Percentiles rank a stretch among this genome's conserved stretches.
Evolutionary conservation across 1,139 yeast species (phyloP).

Genomic region (Lipomyces yarrowii): DNA sequence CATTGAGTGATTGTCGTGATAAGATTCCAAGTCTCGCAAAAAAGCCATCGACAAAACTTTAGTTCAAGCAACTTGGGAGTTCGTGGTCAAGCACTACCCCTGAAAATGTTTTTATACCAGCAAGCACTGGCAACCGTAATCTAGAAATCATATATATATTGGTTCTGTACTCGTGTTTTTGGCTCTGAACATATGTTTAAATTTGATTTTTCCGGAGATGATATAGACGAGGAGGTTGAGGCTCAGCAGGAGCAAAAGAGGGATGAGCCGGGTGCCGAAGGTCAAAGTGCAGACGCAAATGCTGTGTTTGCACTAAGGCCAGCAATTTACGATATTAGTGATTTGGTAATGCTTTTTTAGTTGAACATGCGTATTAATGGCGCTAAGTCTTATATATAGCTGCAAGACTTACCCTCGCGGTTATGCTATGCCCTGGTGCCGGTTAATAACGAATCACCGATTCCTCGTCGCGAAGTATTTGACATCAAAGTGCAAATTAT

Average conservation of each 20-base stretch:
- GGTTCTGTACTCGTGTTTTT: background rate
- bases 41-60: background rate
- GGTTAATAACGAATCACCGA: background rate
- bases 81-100: background rate
- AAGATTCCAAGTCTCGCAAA: background rate
- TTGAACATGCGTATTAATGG: background rate
- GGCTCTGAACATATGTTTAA: constrained; percentile 18
- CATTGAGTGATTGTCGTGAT: background rate
- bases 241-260: background rate
- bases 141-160: too few species aligned
- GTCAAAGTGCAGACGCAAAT: background rate
- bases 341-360: constrained; percentile 17
- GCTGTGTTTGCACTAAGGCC: background rate
- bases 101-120: background rate
- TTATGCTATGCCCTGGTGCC: constrained; percentile 22
- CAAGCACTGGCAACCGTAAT: background rate
- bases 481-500: constrained; percentile 30
- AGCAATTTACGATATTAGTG: constrained; percentile 16
- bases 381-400: constrained; percentile 5
- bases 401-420: constrained; percentile 22
- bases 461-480: constrained; percentile 30
- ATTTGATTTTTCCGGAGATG: constrained; percentile 29
- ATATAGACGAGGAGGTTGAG: constrained; percentile 18
- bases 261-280: background rate
- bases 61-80: background rate